Conservation (phyloP, 352 stramenopile genomes). For the Globisporangium nodosum region DNA sequence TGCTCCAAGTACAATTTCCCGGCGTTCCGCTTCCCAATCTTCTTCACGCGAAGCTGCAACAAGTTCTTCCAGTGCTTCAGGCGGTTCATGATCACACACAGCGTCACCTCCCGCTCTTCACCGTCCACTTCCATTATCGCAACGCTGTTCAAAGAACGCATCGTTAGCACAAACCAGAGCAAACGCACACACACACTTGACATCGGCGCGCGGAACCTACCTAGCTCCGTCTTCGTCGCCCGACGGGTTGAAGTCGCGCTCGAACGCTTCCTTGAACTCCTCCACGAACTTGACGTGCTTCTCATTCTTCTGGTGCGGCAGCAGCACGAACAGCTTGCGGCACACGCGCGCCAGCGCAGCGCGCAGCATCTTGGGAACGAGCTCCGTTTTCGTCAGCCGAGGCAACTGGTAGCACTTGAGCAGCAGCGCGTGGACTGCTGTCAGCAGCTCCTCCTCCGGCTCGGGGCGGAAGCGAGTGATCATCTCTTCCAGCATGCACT, state of each 20-base stretch:
- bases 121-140: conserved; percentile 15
- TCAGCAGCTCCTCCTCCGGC: conserved; percentile 96
- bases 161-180: not conserved
- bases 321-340: conserved; percentile 88
- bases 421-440: conserved; percentile 93
- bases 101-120: conserved; percentile 31
- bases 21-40: conserved; percentile 58
- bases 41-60: conserved; percentile 78
- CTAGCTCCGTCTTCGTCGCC: conserved; percentile 18
- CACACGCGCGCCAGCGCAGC: conserved; percentile 91
- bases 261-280: conserved; percentile 84
- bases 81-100: conserved; percentile 85
- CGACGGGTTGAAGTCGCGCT: conserved; percentile 72
- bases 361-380: conserved; percentile 84
- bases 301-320: conserved; percentile 81
- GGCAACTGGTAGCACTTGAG: conserved; percentile 91
- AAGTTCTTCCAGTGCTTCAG: conserved; percentile 91
- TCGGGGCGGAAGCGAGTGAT: conserved; percentile 97
- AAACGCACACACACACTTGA: not conserved
- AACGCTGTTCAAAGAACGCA: not conserved
- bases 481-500: conserved; percentile 98
- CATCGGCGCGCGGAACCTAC: conserved; percentile 1
- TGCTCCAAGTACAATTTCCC: conserved; percentile 80
- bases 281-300: conserved; percentile 86
- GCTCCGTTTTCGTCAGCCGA: conserved; percentile 67